Percentiles rank a stretch among this genome's conserved stretches.
Conservation (phyloP, 345 rosid species). For the Pistacia vera region DNA sequence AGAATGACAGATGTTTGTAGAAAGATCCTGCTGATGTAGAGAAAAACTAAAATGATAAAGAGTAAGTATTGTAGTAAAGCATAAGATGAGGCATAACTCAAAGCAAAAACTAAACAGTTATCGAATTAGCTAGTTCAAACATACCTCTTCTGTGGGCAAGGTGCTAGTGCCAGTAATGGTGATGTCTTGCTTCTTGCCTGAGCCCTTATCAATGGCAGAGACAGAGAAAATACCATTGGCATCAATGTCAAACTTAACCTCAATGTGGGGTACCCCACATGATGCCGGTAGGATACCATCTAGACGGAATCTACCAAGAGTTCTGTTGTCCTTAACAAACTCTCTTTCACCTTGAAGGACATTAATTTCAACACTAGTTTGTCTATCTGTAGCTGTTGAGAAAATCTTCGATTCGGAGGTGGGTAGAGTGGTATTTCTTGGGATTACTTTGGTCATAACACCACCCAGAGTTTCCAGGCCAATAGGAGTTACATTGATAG, state of each 20-base stretch:
- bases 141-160: constrained; percentile 87
- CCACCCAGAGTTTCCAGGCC: constrained; percentile 95
- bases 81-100: background rate
- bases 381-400: constrained; percentile 96
- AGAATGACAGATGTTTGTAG: too few relatives aligned
- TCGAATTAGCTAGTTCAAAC: constrained; percentile 2
- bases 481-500: constrained; percentile 62
- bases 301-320: constrained; percentile 73
- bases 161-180: constrained; percentile 93
- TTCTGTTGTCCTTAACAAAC: constrained; percentile 91
- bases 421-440: constrained; percentile 85
- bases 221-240: constrained; percentile 91
- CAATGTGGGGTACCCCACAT: constrained; percentile 86
- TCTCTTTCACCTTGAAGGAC: constrained; percentile 96
- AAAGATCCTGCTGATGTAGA: too few relatives aligned
- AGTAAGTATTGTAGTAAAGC: too few relatives aligned
- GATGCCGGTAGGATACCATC: constrained; percentile 87
- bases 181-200: constrained; percentile 91
- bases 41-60: background rate
- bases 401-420: constrained; percentile 95
- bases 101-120: background rate
- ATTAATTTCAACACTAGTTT: constrained; percentile 93
- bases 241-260: constrained; percentile 89
- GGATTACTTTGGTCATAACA: constrained; percentile 94
- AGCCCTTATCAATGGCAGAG: constrained; percentile 77